Conservation (phyloP, 2,329 filamentous ascomycete species). For the Aspergillus fischeri region DNA sequence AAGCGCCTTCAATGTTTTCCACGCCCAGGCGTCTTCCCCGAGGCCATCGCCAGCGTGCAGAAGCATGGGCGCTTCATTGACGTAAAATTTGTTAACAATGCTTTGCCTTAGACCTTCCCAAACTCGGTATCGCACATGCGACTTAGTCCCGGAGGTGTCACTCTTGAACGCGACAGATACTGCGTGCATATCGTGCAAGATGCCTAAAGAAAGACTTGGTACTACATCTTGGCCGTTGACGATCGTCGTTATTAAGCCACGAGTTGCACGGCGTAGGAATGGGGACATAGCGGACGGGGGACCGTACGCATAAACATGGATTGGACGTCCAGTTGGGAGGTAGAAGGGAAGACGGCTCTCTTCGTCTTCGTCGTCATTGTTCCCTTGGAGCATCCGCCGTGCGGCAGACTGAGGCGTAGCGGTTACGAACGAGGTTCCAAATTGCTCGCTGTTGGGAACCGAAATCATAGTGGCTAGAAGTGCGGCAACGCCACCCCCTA, state of each 20-base stretch:
- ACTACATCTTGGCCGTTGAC: constrained; percentile 72
- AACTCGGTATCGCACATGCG: constrained; percentile 62
- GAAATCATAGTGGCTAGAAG: constrained; percentile 68
- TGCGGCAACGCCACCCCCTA: constrained; percentile 66
- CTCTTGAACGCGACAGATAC: constrained; percentile 69
- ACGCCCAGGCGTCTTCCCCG: constrained; percentile 66
- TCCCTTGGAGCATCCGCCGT: constrained; percentile 37
- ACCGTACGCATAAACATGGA: constrained; percentile 77
- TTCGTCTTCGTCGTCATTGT: constrained; percentile 13
- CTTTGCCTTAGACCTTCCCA: constrained; percentile 63
- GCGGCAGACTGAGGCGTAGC: constrained; percentile 39
- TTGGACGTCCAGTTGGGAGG: constrained; percentile 64
- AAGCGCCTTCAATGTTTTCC: constrained; percentile 62
- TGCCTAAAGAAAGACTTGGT: constrained; percentile 67
- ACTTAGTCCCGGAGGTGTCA: constrained; percentile 63
- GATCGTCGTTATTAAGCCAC: constrained; percentile 69
- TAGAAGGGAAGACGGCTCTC: constrained; percentile 34
- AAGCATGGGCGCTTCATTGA: constrained; percentile 42
- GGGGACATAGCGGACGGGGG: constrained; percentile 69
- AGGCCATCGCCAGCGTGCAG: constrained; percentile 46
- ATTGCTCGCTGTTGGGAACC: constrained; percentile 50
- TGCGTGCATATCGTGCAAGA: constrained; percentile 70
- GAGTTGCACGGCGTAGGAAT: constrained; percentile 64
- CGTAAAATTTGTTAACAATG: constrained; percentile 60
- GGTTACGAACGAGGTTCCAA: constrained; percentile 60